Evolutionary conservation across 2,329 filamentous ascomycete genomes (phyloP).

Genomic region (Chaetomium sp.): DNA sequence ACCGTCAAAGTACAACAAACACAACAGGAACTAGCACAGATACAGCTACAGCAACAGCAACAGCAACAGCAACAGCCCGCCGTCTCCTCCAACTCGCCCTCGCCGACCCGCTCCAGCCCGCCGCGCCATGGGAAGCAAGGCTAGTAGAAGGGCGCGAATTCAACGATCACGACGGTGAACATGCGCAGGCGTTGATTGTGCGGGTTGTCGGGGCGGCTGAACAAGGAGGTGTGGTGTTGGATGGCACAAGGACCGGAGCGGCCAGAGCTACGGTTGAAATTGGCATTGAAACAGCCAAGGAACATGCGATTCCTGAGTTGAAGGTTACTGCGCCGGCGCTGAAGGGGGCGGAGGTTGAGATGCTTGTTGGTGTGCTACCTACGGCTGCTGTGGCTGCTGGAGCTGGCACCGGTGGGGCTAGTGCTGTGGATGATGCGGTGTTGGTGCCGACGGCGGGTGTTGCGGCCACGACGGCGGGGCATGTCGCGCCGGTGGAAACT

Average conservation of each 20-base stretch:
- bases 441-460: constrained; percentile 73
- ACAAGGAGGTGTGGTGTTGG: neutral
- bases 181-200: constrained; percentile 55
- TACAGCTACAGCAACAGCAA: constrained; percentile 18
- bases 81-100: constrained; percentile 62
- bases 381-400: constrained; percentile 34
- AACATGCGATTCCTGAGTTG: constrained; percentile 47
- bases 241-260: constrained; percentile 8
- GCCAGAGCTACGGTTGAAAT: constrained; percentile 15
- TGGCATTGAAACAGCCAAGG: constrained; percentile 3
- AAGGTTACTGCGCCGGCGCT: constrained; percentile 57
- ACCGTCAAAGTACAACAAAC: neutral
- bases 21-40: neutral
- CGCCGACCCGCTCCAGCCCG: constrained; percentile 59
- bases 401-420: constrained; percentile 26
- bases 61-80: constrained; percentile 46
- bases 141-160: constrained; percentile 42
- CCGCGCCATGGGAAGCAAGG: constrained; percentile 60
- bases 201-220: constrained; percentile 36
- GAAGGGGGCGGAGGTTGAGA: constrained; percentile 56
- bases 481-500: constrained; percentile 62
- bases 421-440: constrained; percentile 49
- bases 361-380: constrained; percentile 50
- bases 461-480: constrained; percentile 55
- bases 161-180: constrained; percentile 35